A percentile compares a stretch with the other conserved stretches of the same genome.
Evolutionary conservation across 2,329 filamentous ascomycete species (phyloP).

Genomic region (Calonectria pseudoturangicola): DNA sequence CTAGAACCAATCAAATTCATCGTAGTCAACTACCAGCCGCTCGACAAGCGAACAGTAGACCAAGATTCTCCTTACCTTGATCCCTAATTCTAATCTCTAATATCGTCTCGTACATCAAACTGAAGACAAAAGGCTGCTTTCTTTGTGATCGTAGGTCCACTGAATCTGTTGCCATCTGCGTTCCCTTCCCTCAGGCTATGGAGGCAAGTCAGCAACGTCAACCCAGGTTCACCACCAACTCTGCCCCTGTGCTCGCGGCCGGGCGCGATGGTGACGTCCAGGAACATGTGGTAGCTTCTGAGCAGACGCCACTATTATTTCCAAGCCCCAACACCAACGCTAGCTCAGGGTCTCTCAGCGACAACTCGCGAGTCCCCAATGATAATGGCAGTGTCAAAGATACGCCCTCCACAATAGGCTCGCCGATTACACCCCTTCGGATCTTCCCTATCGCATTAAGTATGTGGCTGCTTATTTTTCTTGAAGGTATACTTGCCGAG

Average conservation of each 20-base stretch:
- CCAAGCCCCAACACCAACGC: slow-evolving; percentile 34
- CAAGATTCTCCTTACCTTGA: background rate
- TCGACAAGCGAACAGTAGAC: background rate
- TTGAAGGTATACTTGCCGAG: slow-evolving; percentile 49
- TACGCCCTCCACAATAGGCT: slow-evolving; percentile 36
- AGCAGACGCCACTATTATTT: slow-evolving; percentile 51
- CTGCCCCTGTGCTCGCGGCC: slow-evolving; percentile 2
- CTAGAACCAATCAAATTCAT: slow-evolving; percentile 31
- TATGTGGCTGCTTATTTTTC: slow-evolving; percentile 55
- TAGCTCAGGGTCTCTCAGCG: slow-evolving; percentile 22
- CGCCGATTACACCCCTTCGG: slow-evolving; percentile 56
- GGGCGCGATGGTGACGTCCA: background rate
- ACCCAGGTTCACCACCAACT: slow-evolving; percentile 6
- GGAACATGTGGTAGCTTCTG: slow-evolving; percentile 32
- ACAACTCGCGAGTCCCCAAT: background rate
- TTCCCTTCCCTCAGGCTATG: slow-evolving; percentile 4
- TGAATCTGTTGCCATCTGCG: background rate
- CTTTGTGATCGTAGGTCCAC: background rate
- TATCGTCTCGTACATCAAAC: background rate
- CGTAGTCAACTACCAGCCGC: slow-evolving; percentile 1
- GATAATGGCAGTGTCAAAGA: slow-evolving; percentile 33
- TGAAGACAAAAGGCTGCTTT: background rate
- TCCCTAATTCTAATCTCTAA: background rate
- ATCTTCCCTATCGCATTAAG: slow-evolving; percentile 65
- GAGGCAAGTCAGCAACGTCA: slow-evolving; percentile 35